Evolutionary conservation across 1,139 yeast species (phyloP).

Genomic region (Hanseniaspora gamundiae): DNA sequence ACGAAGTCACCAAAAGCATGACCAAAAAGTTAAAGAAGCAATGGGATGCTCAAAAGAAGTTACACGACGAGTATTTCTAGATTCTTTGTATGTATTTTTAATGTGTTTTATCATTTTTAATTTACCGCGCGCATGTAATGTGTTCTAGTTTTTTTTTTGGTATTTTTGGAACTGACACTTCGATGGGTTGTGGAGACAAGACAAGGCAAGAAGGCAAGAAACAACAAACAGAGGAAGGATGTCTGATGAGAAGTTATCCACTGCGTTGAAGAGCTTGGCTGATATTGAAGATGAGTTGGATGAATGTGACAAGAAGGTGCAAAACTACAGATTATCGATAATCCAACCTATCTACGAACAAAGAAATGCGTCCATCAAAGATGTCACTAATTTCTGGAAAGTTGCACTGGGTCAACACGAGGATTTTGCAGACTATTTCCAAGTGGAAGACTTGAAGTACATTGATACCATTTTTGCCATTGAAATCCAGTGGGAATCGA

Average conservation of each 20-base stretch:
- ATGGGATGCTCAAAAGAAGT: slow-evolving; percentile 69
- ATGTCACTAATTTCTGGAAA: slow-evolving; percentile 65
- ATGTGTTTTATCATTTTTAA: background rate
- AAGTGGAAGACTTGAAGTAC: slow-evolving; percentile 56
- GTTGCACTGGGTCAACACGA: slow-evolving; percentile 64
- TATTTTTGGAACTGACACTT: no score
- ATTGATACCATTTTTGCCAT: slow-evolving; percentile 49
- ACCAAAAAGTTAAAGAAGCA: slow-evolving; percentile 70
- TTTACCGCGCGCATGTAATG: no score
- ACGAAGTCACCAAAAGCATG: slow-evolving; percentile 79
- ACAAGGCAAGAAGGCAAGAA: background rate
- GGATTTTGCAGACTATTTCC: slow-evolving; percentile 59
- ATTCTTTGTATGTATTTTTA: background rate
- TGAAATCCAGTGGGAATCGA: slow-evolving; percentile 38
- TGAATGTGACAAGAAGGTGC: slow-evolving; percentile 44
- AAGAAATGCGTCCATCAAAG: slow-evolving; percentile 34
- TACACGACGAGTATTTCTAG: slow-evolving; percentile 49
- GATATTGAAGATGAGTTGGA: slow-evolving; percentile 45
- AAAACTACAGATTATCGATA: slow-evolving; percentile 33
- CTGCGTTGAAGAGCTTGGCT: slow-evolving; percentile 33
- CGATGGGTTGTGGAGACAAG: no score
- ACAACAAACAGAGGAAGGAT: background rate
- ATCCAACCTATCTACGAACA: slow-evolving; percentile 39
- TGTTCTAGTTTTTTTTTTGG: no score
- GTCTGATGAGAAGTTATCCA: slow-evolving; percentile 9